A percentile compares a stretch with the other conserved stretches of the same genome.
phyloP scores from a whole-genome alignment of 495 filamentous ascomycete species.

The Lasiosphaeria hispida region DNA sequence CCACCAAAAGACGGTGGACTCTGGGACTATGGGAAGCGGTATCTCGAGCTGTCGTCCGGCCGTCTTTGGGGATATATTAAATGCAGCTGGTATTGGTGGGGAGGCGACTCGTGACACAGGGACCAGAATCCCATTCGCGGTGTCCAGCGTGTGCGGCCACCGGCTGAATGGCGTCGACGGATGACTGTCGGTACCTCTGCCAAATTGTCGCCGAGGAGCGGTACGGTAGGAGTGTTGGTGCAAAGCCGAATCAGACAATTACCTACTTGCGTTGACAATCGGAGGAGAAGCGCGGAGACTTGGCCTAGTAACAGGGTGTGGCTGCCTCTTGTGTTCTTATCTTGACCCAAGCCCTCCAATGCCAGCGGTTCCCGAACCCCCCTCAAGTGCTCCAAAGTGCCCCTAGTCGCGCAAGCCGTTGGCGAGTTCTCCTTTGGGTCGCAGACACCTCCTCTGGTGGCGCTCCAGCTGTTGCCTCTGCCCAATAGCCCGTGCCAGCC shows the following conservation, averaged over 20 bases:
- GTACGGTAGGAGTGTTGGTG: conserved; percentile 1
- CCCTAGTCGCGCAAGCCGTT: not conserved
- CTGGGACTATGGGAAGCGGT: conserved; percentile 1
- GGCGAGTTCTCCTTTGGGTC: not conserved
- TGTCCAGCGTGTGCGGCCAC: conserved; percentile 13
- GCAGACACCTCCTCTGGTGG: not conserved
- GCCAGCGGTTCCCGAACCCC: not conserved
- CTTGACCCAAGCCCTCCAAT: conserved; percentile 19
- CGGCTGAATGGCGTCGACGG: conserved; percentile 23
- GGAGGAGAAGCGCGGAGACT: conserved; percentile 4
- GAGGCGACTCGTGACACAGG: conserved; percentile 26
- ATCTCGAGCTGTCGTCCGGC: conserved; percentile 9
- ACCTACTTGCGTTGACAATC: not conserved
- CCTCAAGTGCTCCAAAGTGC: too few relatives aligned
- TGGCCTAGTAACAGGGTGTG: not conserved
- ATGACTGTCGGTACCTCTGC: conserved; percentile 6
- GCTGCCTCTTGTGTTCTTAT: conserved; percentile 18
- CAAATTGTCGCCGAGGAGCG: conserved; percentile 5
- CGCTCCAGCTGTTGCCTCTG: not conserved
- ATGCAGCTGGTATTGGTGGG: conserved; percentile 30
- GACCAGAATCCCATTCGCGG: conserved; percentile 25
- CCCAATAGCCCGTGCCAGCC: too few relatives aligned
- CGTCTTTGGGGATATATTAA: conserved; percentile 24
- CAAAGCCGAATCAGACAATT: conserved; percentile 5
- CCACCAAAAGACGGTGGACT: conserved; percentile 12